These are phyloP conservation scores for Tarenaya hassleriana DNA, from an alignment of 345 rosid genomes.

Conservation along the genomic window DNA sequence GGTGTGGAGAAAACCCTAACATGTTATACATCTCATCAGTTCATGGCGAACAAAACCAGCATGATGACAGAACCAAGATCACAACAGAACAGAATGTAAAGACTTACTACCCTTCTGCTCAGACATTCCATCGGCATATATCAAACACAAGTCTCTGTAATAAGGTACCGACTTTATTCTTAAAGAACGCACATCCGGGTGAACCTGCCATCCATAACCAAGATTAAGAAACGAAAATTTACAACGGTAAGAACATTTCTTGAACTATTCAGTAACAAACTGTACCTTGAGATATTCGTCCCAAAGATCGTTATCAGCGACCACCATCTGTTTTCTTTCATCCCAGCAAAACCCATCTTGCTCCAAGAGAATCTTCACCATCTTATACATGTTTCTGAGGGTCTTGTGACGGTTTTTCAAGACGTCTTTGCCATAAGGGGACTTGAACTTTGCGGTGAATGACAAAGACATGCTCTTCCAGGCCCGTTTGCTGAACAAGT, in stretches of 20 bases:
- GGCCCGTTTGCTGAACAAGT: conserved; percentile 68
- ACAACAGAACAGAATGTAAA: conserved; percentile 4
- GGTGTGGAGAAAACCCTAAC: too few species aligned
- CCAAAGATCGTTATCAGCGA: conserved; percentile 59
- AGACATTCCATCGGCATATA: conserved; percentile 41
- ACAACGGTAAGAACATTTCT: neutral
- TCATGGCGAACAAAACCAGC: neutral
- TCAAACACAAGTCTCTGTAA: conserved; percentile 55
- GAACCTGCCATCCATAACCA: conserved; percentile 35
- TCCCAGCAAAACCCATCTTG: conserved; percentile 69
- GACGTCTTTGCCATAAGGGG: conserved; percentile 59
- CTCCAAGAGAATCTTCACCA: conserved; percentile 48
- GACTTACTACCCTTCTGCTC: conserved; percentile 46
- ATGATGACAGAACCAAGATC: neutral
- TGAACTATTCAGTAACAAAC: neutral
- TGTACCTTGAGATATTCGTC: conserved; percentile 68
- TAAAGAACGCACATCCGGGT: conserved; percentile 53
- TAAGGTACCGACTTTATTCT: conserved; percentile 62
- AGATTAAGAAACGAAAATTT: conserved; percentile 9
- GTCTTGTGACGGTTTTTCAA: conserved; percentile 68
- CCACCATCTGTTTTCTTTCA: conserved; percentile 52
- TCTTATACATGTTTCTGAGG: conserved; percentile 51
- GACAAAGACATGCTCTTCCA: conserved; percentile 70
- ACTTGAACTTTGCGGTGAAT: conserved; percentile 58
- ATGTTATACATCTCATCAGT: neutral